Evolutionary conservation across 306 rosid species (phyloP), one percentile per base, ranked within the genome.

Genomic region (Pachyrhizus erosus): DNA sequence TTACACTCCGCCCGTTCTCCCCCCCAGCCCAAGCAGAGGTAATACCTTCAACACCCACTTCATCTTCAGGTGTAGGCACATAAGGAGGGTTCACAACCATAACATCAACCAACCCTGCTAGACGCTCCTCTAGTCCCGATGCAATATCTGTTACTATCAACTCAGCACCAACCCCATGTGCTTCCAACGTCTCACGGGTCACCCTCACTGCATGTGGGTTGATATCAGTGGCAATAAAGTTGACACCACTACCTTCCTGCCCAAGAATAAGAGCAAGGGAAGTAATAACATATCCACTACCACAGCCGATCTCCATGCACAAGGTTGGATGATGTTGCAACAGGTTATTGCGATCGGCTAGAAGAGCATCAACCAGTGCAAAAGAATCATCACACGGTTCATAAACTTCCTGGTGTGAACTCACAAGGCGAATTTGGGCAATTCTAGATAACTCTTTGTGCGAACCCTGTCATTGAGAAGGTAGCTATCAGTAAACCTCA

Each of bases 321-420:
- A 96, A 42, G 20, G 76, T 20, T 15, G 99, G 98, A n/a, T 66
- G 75, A 48, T 92, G 98, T 51, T 89, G 86, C 80, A 92, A 67
- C 64, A 96, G 79, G 87, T 89, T 87, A 2, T 75, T 62, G 77
- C 90, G 83, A 42, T 96, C 99, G 1, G 99, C 94, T 55, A 96
- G 89, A 81, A 96, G 97, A 17, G 98, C 99, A 80, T 96, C 98
- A 23, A 92, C 99, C 23, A 96, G 88, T 3, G 99, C 98, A 87
- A 93, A 96, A 11, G 98, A 96, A 83, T 96, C 99, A 73, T 96
- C 99, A 18, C 98, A 92, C 0, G 99, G 98, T 84, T 96, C 98
- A 84, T 96, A 96, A 69, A 96, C 99, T 87, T 96, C 97, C 1
- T 85, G 84, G 69, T 92, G 99, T 17, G 97, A 92, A 82, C 97